Conservation (phyloP, 2,329 filamentous ascomycete genomes). For the Fusarium veterinarium region DNA sequence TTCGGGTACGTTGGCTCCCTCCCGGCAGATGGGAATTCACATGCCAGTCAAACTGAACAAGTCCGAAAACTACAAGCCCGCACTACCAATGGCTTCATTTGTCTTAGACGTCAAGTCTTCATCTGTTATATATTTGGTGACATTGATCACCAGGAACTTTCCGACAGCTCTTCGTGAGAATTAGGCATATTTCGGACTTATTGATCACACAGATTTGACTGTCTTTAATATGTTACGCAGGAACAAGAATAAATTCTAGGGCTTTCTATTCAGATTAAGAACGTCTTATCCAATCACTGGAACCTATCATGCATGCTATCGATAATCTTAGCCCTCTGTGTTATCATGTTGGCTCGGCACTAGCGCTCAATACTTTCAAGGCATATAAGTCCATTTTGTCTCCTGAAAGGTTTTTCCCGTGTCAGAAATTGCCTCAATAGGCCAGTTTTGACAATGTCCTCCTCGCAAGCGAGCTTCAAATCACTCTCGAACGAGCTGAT, state of each 20-base stretch:
- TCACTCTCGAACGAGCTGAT: background rate
- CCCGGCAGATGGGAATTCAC: background rate
- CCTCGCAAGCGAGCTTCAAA: accelerated
- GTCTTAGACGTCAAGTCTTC: background rate
- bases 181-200: background rate
- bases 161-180: background rate
- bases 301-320: background rate
- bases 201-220: too few relatives aligned
- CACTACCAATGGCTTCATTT: accelerated
- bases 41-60: too few relatives aligned
- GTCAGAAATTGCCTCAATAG: too few relatives aligned
- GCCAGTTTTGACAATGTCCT: accelerated
- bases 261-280: background rate
- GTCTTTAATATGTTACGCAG: too few relatives aligned
- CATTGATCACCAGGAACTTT: background rate
- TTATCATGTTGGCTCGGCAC: too few relatives aligned
- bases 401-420: too few relatives aligned
- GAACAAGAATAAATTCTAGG: too few relatives aligned
- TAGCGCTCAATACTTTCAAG: background rate
- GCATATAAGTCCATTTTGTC: background rate
- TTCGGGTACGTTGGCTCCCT: background rate
- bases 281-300: accelerated
- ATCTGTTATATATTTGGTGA: too few relatives aligned
- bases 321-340: background rate
- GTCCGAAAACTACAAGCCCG: too few relatives aligned